phyloP scores from a whole-genome alignment of 345 rosid genomes.

The Litchi chinensis region DNA sequence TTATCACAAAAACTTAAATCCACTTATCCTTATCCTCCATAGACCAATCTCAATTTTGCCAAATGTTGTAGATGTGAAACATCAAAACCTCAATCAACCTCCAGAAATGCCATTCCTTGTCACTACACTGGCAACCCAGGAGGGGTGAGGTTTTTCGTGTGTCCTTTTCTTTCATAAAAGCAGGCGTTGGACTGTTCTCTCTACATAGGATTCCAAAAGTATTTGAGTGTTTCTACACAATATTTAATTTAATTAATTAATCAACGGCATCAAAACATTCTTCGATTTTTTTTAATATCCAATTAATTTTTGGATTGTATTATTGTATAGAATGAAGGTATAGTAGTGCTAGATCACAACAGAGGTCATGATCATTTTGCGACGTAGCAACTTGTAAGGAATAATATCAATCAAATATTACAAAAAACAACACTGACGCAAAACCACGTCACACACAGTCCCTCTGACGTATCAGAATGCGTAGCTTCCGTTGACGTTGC shows the following conservation, averaged over 20 bases:
- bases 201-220: background rate
- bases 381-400: slow-evolving; percentile 28
- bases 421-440: slow-evolving; percentile 39
- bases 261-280: too few relatives aligned
- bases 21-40: background rate
- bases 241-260: too few relatives aligned
- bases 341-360: background rate
- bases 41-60: background rate
- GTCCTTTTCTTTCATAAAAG: background rate
- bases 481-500: slow-evolving; percentile 59
- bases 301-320: too few relatives aligned
- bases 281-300: too few relatives aligned
- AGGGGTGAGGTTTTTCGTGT: background rate
- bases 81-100: background rate
- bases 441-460: slow-evolving; percentile 40
- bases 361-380: slow-evolving; percentile 11
- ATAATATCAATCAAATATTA: slow-evolving; percentile 26
- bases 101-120: background rate
- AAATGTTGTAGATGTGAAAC: background rate
- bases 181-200: background rate
- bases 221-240: background rate
- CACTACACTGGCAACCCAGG: background rate
- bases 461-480: slow-evolving; percentile 55
- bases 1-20: background rate
- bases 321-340: too few relatives aligned